Evolutionary conservation across 2,329 filamentous ascomycete genomes (phyloP).

Genomic region (Stromatinia cepivora): DNA sequence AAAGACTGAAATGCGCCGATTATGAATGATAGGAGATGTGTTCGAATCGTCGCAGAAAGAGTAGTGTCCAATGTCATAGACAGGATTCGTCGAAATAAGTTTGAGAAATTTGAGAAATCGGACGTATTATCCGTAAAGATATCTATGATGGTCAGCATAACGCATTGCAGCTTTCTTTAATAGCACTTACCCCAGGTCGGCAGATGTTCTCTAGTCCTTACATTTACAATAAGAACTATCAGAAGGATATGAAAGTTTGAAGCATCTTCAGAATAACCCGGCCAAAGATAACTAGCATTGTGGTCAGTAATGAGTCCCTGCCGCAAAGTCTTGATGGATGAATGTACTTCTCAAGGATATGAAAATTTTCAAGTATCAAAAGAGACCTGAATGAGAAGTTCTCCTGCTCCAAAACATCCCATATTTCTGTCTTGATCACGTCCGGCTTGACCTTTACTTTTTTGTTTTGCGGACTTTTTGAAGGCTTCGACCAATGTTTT

Average conservation of each 20-base stretch:
- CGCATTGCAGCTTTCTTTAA: background rate
- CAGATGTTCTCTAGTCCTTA: slow-evolving; percentile 83
- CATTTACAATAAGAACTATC: slow-evolving; percentile 80
- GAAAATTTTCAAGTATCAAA: slow-evolving; percentile 82
- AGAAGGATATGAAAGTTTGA: slow-evolving; percentile 91
- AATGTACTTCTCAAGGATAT: slow-evolving; percentile 76
- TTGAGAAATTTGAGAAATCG: slow-evolving; percentile 87
- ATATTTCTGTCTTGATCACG: slow-evolving; percentile 82
- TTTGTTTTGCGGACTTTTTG: slow-evolving; percentile 61
- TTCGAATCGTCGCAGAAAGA: slow-evolving; percentile 65
- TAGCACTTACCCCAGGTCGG: slow-evolving; percentile 73
- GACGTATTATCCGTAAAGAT: slow-evolving; percentile 74
- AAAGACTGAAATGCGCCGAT: slow-evolving; percentile 92
- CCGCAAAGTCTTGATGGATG: background rate
- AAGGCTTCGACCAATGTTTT: slow-evolving; percentile 76
- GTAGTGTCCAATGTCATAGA: slow-evolving; percentile 79
- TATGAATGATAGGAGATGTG: slow-evolving; percentile 84
- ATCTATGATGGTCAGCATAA: slow-evolving; percentile 47
- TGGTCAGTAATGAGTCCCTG: slow-evolving; percentile 28
- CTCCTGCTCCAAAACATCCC: slow-evolving; percentile 82
- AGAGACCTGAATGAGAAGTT: slow-evolving; percentile 76
- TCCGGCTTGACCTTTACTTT: slow-evolving; percentile 74
- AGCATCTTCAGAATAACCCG: slow-evolving; percentile 81
- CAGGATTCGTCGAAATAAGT: slow-evolving; percentile 83
- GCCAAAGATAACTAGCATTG: slow-evolving; percentile 80